Base-by-base conservation (phyloP, 1,139 yeast species). In the Sugiyamaella castrensis region DNA sequence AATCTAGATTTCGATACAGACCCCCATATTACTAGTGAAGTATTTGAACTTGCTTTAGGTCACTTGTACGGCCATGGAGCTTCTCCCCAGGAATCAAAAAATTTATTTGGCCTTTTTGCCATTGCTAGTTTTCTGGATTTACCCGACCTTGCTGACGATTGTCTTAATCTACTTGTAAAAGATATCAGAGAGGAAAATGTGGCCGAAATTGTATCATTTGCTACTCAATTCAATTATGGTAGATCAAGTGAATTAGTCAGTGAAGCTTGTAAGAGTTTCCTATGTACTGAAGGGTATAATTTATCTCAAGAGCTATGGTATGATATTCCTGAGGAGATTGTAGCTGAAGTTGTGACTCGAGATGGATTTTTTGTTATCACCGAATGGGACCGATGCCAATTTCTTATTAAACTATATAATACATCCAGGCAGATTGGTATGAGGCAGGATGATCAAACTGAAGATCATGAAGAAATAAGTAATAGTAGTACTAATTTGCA, bases 361-460 rank as follows among this genome's bases (percentile, higher is more conserved):
- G 80, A 78, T 54, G 74, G 73, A 12, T 77, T 78, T 53, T 77
- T 72, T 58, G 76, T 76, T 4, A 77, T 77, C 1, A 69, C 71
- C 1, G 82, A 78, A 58, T 75, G 79, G 77, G 80, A 75, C 41
- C 62, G 82, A 44, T 75, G 78, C 40, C 55, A 72, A 15, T 76
- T 76, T 53, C 65, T 73, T 34, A 19, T 42, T 11, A 13, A 26
- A 13, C 46, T 27, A n/a, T 42, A 42, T 27, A 19, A 19, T 5
- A 19, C 5, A 4, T 19, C 28, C 13, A 26, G 27, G 19, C n/a
- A 8, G 24, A 19, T 19, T 19, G 24, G 24, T 19, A 19, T 19
- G 24, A 19, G 24, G 5, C 24, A 34, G 16, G 2, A 12, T 6
- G 16, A 37, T 4, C 11, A n/a, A 11, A 11, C 13, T 6, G 31